A percentile compares a stretch with the other conserved stretches of the same genome.
phyloP scores from a whole-genome alignment of 1,284 basidiomycete genomes.

The Ustilago tritici region DNA sequence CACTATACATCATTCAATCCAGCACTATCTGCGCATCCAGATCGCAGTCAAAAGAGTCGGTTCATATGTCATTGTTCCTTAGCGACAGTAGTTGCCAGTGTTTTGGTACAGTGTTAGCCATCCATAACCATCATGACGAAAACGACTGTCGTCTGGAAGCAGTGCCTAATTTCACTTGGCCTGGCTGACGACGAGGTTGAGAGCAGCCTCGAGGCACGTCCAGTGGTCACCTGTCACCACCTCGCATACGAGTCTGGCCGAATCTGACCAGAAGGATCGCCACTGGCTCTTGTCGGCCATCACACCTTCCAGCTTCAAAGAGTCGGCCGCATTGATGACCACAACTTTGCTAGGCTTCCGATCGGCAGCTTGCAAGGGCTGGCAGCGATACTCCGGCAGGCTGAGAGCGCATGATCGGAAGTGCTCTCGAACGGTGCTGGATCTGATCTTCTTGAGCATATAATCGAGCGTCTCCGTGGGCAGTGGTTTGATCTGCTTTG shows the following conservation, averaged over 20 bases:
- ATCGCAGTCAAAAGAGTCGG: background rate
- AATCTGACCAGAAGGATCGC: constrained; percentile 27
- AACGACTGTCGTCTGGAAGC: background rate
- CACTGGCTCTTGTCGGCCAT: constrained; percentile 34
- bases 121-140: background rate
- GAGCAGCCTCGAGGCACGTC: constrained; percentile 33
- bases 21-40: constrained; percentile 14
- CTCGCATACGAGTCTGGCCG: constrained; percentile 11
- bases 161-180: background rate
- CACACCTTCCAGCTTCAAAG: constrained; percentile 25
- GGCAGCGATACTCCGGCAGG: constrained; percentile 34
- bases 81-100: background rate
- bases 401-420: constrained; percentile 45
- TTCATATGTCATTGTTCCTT: constrained; percentile 2
- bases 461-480: constrained; percentile 34
- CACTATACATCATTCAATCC: constrained; percentile 28
- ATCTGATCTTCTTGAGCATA: constrained; percentile 31
- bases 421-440: constrained; percentile 39
- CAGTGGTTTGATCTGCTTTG: constrained; percentile 36
- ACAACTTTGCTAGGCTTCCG: constrained; percentile 15
- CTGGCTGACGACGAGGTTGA: constrained; percentile 18
- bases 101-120: background rate
- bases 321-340: constrained; percentile 28
- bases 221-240: constrained; percentile 41
- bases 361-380: constrained; percentile 14